Evolutionary conservation across 768 basidiomycete species (phyloP).

Genomic region (Agrocybe pediades): DNA sequence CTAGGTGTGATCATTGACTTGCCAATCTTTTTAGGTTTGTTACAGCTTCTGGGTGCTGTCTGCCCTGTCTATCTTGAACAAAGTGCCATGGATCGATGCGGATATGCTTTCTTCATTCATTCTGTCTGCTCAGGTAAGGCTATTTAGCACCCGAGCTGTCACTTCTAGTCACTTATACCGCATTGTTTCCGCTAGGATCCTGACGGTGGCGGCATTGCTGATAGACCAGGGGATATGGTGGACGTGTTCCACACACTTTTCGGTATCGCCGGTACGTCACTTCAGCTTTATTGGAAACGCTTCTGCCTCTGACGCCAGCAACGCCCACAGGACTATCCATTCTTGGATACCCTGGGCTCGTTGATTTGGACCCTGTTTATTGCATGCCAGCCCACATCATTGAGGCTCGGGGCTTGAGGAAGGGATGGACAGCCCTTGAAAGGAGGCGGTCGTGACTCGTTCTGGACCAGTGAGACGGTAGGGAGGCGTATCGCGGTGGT

Average conservation of each 20-base stretch:
- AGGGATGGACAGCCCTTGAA: constrained; percentile 59
- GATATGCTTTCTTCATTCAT: constrained; percentile 82
- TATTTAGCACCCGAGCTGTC: not conserved
- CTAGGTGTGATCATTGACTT: constrained; percentile 1
- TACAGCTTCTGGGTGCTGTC: constrained; percentile 98
- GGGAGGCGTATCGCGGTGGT: not conserved
- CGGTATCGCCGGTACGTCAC: constrained; percentile 73
- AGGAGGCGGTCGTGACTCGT: constrained; percentile 13
- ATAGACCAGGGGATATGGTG: constrained; percentile 89
- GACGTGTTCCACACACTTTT: constrained; percentile 99
- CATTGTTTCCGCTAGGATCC: constrained; percentile 56
- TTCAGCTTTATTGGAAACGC: not conserved
- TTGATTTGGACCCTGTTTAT: constrained; percentile 91
- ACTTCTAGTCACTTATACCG: not conserved
- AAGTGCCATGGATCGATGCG: constrained; percentile 85
- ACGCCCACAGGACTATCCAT: constrained; percentile 71
- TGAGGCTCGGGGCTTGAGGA: constrained; percentile 67
- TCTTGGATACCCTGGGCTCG: constrained; percentile 81
- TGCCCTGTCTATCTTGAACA: constrained; percentile 79
- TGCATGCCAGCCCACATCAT: constrained; percentile 90
- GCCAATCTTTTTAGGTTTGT: constrained; percentile 66
- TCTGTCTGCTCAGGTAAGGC: constrained; percentile 77
- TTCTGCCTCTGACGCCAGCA: not conserved
- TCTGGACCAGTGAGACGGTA: not conserved
- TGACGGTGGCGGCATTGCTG: constrained; percentile 91